Evolutionary conservation across 257 asterid species (phyloP).

Genomic region (Hygrophila difformis): DNA sequence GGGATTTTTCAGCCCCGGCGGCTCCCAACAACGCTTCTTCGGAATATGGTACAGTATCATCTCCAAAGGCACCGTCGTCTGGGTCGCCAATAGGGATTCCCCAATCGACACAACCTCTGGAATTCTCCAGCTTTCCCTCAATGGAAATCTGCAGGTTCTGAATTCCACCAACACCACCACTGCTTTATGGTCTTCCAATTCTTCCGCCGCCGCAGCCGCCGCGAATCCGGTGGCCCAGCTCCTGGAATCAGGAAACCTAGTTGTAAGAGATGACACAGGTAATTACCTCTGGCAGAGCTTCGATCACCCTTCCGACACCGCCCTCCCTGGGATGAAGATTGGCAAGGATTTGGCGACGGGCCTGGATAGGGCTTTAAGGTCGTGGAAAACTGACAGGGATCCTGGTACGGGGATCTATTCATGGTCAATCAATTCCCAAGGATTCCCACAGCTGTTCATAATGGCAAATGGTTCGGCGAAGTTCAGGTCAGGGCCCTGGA

Average conservation of each 20-base stretch:
- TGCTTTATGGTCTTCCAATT: slow-evolving; percentile 23
- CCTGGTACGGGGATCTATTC: slow-evolving; percentile 14
- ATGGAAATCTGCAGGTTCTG: too few relatives aligned
- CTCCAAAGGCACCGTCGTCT: too few relatives aligned
- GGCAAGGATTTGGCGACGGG: slow-evolving; percentile 14
- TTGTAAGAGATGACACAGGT: slow-evolving; percentile 11
- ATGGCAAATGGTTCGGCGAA: neutral
- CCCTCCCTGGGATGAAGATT: slow-evolving; percentile 16
- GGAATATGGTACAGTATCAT: too few relatives aligned
- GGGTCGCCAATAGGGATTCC: too few relatives aligned
- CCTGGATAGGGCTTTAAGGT: slow-evolving; percentile 12
- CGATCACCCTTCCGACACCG: slow-evolving; percentile 20
- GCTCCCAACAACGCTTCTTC: too few relatives aligned
- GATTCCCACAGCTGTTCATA: slow-evolving; percentile 19
- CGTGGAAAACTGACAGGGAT: slow-evolving; percentile 21
- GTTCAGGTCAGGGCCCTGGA: slow-evolving; percentile 23
- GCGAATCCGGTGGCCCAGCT: slow-evolving; percentile 20
- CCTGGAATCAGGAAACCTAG: slow-evolving; percentile 26
- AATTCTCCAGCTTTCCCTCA: too few relatives aligned
- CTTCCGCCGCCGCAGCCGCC: neutral
- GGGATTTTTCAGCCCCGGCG: too few relatives aligned
- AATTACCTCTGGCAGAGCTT: slow-evolving; percentile 22
- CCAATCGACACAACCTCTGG: too few relatives aligned
- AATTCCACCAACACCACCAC: slow-evolving; percentile 9
- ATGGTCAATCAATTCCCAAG: slow-evolving; percentile 16